A percentile compares a stretch with the other conserved stretches of the same genome.
Conservation (phyloP, 345 rosid species). For the Jatropha curcas region DNA sequence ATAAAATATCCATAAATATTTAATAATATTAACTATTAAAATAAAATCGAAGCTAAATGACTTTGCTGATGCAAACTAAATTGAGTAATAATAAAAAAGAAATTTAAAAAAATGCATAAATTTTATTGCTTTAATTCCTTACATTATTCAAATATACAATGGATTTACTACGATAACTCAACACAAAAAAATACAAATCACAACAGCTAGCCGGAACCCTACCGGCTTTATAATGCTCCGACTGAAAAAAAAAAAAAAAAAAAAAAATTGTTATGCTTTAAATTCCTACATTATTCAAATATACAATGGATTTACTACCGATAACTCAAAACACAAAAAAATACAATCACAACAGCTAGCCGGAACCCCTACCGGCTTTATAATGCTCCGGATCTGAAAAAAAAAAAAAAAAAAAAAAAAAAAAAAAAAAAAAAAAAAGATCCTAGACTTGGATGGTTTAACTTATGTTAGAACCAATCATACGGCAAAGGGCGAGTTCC, state of each 20-base stretch:
- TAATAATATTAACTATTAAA: too few species aligned
- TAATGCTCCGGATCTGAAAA: constrained; percentile 14
- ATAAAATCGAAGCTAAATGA: too few species aligned
- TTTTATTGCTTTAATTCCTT: constrained; percentile 24
- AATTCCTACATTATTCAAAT: constrained; percentile 10
- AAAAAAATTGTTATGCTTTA: too few species aligned
- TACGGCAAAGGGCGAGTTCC: not conserved
- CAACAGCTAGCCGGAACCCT: not conserved
- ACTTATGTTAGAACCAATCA: not conserved
- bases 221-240: constrained; percentile 23
- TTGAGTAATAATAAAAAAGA: not conserved
- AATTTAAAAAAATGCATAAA: not conserved
- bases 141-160: not conserved
- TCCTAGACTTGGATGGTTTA: not conserved
- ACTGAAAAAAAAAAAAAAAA: too few species aligned
- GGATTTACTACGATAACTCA: constrained; percentile 3
- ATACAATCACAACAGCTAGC: not conserved
- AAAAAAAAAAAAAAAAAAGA: too few species aligned
- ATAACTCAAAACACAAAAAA: not conserved
- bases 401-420: too few species aligned
- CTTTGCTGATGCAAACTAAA: too few species aligned
- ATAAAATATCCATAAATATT: too few species aligned
- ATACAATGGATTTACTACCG: constrained; percentile 1
- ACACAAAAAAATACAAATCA: not conserved
- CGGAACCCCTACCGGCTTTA: constrained; percentile 8